phyloP scores from a whole-genome alignment of 139 green algal species.

The Tetraselmis striata region DNA sequence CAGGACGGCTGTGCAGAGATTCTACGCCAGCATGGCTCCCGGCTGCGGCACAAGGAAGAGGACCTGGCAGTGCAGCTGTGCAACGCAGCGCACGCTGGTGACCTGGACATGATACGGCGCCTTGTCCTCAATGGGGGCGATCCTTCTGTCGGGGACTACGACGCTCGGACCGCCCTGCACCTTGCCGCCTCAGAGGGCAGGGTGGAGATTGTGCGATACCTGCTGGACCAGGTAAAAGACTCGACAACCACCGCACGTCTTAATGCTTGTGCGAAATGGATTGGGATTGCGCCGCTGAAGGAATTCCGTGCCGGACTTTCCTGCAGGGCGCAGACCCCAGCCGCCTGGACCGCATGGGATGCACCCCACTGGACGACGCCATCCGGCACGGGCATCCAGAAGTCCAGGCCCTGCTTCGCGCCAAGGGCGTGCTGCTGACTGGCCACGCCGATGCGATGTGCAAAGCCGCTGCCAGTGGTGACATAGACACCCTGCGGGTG shows the following conservation, averaged over 20 bases:
- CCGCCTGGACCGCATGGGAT: neutral
- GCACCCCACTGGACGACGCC: neutral
- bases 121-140: neutral
- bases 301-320: neutral
- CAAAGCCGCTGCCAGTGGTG: constrained; percentile 18
- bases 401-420: constrained; percentile 16
- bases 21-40: neutral
- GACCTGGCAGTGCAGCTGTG: neutral
- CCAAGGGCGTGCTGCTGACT: constrained; percentile 9
- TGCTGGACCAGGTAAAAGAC: constrained; percentile 20
- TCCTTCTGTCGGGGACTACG: constrained; percentile 23
- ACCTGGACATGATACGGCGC: constrained; percentile 4
- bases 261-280: neutral
- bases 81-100: neutral
- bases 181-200: constrained; percentile 30
- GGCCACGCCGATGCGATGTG: constrained; percentile 19
- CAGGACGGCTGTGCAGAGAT: neutral
- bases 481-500: constrained; percentile 15
- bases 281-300: neutral
- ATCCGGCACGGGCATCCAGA: constrained; percentile 15
- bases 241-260: too few species aligned
- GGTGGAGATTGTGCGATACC: constrained; percentile 5
- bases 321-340: neutral
- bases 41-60: neutral
- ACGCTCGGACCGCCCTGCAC: constrained; percentile 40